Evolutionary conservation across 2,329 filamentous ascomycete species (phyloP).

Genomic region (Coniella vitis): DNA sequence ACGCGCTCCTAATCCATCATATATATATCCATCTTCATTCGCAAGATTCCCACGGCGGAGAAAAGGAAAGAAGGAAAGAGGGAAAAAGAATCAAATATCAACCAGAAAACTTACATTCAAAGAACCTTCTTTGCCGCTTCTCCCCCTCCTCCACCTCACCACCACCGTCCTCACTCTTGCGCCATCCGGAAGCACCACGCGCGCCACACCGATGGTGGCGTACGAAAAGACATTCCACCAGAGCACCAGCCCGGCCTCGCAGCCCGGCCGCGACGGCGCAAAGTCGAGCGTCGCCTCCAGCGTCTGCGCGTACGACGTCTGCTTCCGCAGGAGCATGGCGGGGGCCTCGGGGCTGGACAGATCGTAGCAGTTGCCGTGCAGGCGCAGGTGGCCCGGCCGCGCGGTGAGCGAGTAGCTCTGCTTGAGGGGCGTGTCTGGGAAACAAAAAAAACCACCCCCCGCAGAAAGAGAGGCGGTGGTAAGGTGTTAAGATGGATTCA

Average conservation of each 20-base stretch:
- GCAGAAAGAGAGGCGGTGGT: no score
- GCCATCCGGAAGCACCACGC: slow-evolving; percentile 16
- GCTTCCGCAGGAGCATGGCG: slow-evolving; percentile 48
- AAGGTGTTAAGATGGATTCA: no score
- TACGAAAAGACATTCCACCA: slow-evolving; percentile 46
- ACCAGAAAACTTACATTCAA: slow-evolving; percentile 17
- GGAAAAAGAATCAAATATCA: no score
- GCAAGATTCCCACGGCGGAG: not conserved
- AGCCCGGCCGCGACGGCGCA: slow-evolving; percentile 30
- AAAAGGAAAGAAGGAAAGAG: not conserved
- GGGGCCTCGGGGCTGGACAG: slow-evolving; percentile 43
- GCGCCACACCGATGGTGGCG: slow-evolving; percentile 25
- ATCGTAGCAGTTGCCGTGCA: slow-evolving; percentile 46
- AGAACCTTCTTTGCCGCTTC: slow-evolving; percentile 19
- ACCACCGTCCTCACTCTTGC: slow-evolving; percentile 14
- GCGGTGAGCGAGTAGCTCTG: slow-evolving; percentile 39
- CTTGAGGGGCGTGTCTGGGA: slow-evolving; percentile 40
- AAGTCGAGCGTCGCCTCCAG: slow-evolving; percentile 42
- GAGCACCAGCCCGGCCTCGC: slow-evolving; percentile 46
- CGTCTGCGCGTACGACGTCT: slow-evolving; percentile 34
- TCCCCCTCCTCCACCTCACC: slow-evolving; percentile 17
- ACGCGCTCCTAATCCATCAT: no score
- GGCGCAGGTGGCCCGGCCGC: slow-evolving; percentile 34
- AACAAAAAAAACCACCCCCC: no score
- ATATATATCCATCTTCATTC: no score